These are phyloP conservation scores for Teunomyces panamensis DNA, from an alignment of 805 yeast genomes.

Conservation along the genomic window DNA sequence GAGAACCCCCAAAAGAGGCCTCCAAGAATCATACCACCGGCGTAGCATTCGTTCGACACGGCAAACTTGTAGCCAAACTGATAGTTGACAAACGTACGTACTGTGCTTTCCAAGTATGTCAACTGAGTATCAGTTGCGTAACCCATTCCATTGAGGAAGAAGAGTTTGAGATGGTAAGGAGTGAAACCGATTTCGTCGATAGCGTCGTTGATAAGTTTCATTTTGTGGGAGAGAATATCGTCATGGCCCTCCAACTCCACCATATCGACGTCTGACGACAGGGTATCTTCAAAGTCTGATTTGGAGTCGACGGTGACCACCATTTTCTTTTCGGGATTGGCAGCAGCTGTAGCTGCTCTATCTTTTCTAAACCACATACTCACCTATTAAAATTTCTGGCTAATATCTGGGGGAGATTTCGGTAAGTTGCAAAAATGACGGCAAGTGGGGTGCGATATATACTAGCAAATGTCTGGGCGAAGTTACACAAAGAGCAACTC, in stretches of 20 bases:
- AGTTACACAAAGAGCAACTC: not conserved
- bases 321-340: constrained; percentile 4
- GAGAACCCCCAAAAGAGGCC: constrained; percentile 57
- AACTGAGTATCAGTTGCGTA: constrained; percentile 47
- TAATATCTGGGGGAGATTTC: not conserved
- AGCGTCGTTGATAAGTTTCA: constrained; percentile 28
- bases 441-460: constrained; percentile 2
- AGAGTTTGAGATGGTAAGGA: constrained; percentile 37
- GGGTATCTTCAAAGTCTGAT: constrained; percentile 7
- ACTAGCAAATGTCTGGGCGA: not conserved
- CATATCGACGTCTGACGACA: constrained; percentile 12
- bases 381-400: not conserved
- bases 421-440: not conserved
- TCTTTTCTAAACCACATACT: constrained; percentile 3
- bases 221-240: constrained; percentile 19
- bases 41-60: constrained; percentile 31
- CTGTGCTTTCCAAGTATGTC: constrained; percentile 45
- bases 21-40: constrained; percentile 48
- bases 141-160: constrained; percentile 36
- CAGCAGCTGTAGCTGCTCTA: not conserved
- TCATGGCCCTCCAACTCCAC: constrained; percentile 13
- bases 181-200: constrained; percentile 47
- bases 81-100: constrained; percentile 42
- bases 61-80: constrained; percentile 48
- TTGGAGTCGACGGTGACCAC: constrained; percentile 5